phyloP scores from a whole-genome alignment of 768 basidiomycete species.

The Hydnomerulius pinastri region DNA sequence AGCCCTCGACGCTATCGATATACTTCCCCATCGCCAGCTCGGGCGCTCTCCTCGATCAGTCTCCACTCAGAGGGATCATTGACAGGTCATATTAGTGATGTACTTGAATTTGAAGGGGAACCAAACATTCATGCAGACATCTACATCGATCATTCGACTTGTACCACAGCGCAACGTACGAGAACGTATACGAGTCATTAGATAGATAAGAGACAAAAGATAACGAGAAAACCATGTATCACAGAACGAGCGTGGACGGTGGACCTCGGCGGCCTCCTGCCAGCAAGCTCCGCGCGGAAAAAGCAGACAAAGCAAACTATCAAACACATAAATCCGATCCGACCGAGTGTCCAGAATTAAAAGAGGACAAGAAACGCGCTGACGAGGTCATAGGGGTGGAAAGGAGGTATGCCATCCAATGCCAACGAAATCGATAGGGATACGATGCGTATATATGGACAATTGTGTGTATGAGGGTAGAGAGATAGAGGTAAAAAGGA shows the following conservation, averaged over 20 bases:
- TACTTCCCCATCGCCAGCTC: too few species aligned
- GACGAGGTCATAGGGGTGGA: slow-evolving; percentile 3
- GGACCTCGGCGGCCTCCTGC: too few species aligned
- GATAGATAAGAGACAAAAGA: background rate
- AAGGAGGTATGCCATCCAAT: slow-evolving; percentile 7
- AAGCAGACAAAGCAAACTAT: background rate
- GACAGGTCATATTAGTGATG: too few species aligned
- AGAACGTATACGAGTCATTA: too few species aligned
- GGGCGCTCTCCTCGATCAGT: too few species aligned
- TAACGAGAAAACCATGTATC: too few species aligned
- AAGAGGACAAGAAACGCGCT: background rate
- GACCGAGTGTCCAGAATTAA: background rate
- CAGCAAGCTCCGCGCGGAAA: background rate
- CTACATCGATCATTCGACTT: too few species aligned
- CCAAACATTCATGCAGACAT: too few species aligned
- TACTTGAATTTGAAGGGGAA: too few species aligned
- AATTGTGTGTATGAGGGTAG: slow-evolving; percentile 17
- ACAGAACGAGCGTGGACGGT: background rate
- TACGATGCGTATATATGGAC: slow-evolving; percentile 19
- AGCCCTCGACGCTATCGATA: too few species aligned
- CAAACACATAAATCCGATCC: slow-evolving; percentile 1
- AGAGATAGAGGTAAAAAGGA: slow-evolving; percentile 9
- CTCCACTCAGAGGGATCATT: too few species aligned
- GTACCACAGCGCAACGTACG: too few species aligned
- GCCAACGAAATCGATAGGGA: slow-evolving; percentile 9